Base-by-base conservation (phyloP, 2,329 filamentous ascomycete species). In the Epichloe sp. region DNA sequence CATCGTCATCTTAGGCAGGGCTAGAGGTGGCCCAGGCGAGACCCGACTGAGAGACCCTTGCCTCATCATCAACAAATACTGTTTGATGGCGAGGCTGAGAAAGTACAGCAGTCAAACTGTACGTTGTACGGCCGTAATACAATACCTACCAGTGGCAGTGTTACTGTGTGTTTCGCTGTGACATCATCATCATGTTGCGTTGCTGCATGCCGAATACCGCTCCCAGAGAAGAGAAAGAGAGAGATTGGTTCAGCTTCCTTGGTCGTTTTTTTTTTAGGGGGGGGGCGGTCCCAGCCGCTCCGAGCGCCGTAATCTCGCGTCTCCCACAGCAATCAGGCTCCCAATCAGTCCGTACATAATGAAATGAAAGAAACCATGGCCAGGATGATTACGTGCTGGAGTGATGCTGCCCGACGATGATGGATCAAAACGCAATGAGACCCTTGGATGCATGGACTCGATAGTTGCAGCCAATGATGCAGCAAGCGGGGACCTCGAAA, bases 381-480 rank as follows among this genome's bases (percentile, higher is more conserved):
- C 10, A 8, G 5, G 26, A 15, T 19, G 40, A 44, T 45, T 44
- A 44, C 51, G 31, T 17, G 31, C 44, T 46, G 10, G 31, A 46
- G 31, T 11, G 7, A 31, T 23, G 23, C 58, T 57, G 62, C 62
- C 62, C 60, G 61, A 64, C 59, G 49, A 50, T 48, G 56, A 35
- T n/a, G 36, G 47, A 36, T 21, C n/a, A 21, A 11, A 34, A 38
- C 17, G 21, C 42, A 50, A 50, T 50, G 42, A 50, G 42, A 48
- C 45, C 40, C 40, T 48, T n/a, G 23, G 44, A 41, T 48, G 53
- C 53, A 54, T 50, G 49, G 19, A 52, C 40, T 21, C 14, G 37
- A 44, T 12, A 15, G 43, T 51, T 48, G 49, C 51, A 52, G 56
- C 52, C 53, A 49, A 48, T 55, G 35, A 26, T 49, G 38, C 49